phyloP scores from a whole-genome alignment of 2,329 filamentous ascomycete genomes.

The Aspergillus quadricinctus region DNA sequence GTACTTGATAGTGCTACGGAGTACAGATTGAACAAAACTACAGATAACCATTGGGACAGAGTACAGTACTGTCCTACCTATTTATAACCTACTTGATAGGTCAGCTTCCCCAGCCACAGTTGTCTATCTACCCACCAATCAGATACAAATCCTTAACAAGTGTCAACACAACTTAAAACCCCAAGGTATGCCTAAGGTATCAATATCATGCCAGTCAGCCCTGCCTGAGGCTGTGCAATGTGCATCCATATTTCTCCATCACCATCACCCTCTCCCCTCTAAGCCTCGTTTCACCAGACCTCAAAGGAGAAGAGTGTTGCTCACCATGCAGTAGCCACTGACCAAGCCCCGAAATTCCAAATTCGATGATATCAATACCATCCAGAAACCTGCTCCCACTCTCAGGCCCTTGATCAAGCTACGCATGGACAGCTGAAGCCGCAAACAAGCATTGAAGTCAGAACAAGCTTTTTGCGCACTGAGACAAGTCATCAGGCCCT shows the following conservation, averaged over 20 bases:
- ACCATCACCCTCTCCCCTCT: not conserved
- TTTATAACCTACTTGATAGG: not conserved
- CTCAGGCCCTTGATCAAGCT: not conserved
- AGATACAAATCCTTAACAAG: not conserved
- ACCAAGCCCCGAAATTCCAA: too few species aligned
- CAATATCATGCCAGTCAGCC: constrained; percentile 1
- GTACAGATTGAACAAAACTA: too few species aligned
- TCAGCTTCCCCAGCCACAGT: not conserved
- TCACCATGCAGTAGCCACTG: not conserved
- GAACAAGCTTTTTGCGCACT: not conserved
- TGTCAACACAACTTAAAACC: too few species aligned
- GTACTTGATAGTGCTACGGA: too few species aligned
- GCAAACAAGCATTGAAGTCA: not conserved
- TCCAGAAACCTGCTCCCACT: not conserved
- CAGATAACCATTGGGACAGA: too few species aligned
- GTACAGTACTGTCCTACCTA: too few species aligned
- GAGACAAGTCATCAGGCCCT: not conserved
- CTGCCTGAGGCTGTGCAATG: constrained; percentile 6
- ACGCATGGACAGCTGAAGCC: not conserved
- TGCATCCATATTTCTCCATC: not conserved
- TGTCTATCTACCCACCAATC: not conserved
- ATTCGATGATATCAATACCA: not conserved
- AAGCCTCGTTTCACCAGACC: not conserved
- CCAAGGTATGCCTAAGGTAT: not conserved
- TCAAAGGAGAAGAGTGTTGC: not conserved